These are phyloP conservation scores for Obba rivulosa DNA, from an alignment of 768 basidiomycete species.

Conservation along the genomic window DNA sequence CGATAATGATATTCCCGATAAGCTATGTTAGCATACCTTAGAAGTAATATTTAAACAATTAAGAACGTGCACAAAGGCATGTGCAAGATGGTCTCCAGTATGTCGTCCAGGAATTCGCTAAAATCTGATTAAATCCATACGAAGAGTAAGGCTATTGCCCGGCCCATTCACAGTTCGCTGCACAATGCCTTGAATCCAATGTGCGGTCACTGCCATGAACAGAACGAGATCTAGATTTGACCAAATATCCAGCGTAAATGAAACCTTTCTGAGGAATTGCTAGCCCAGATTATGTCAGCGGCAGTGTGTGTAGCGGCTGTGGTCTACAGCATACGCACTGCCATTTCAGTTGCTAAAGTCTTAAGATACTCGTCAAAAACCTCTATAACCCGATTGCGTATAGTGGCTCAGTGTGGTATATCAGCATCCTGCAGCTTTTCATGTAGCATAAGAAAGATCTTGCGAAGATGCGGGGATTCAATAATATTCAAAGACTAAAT, in stretches of 20 bases:
- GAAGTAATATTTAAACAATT: constrained; percentile 24
- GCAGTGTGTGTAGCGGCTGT: neutral
- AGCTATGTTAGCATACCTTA: constrained; percentile 21
- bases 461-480: constrained; percentile 22
- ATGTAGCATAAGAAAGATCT: constrained; percentile 21
- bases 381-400: neutral
- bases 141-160: constrained; percentile 8
- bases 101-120: constrained; percentile 31
- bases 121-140: constrained; percentile 34
- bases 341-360: neutral
- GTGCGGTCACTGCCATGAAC: constrained; percentile 39
- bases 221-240: constrained; percentile 28
- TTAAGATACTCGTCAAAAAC: constrained; percentile 1
- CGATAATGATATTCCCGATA: neutral
- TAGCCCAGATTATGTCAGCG: constrained; percentile 6
- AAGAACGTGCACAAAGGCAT: constrained; percentile 27
- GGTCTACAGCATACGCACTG: neutral
- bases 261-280: constrained; percentile 30
- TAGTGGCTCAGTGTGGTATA: constrained; percentile 24
- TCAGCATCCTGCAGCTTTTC: constrained; percentile 18
- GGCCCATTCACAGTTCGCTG: neutral
- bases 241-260: constrained; percentile 30
- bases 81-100: constrained; percentile 31
- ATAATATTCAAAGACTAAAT: constrained; percentile 25
- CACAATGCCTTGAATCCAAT: constrained; percentile 29